A percentile compares a stretch with the other conserved stretches of the same genome.
Conservation (phyloP, 2,329 filamentous ascomycete species). For the Chaetomium sp. region DNA sequence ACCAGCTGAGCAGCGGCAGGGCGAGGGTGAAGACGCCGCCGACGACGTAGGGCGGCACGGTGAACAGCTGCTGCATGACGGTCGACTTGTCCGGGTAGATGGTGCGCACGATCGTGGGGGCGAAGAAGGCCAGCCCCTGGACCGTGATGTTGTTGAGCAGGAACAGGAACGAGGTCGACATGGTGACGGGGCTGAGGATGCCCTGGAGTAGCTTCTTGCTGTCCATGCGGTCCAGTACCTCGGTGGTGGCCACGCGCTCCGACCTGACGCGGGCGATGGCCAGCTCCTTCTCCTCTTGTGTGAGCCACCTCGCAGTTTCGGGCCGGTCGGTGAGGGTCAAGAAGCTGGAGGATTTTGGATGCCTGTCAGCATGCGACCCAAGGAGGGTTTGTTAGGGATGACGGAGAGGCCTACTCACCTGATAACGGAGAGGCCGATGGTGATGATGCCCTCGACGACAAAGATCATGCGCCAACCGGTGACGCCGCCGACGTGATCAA, state of each 20-base stretch:
- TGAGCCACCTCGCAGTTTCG: conserved; percentile 66
- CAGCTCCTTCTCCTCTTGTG: conserved; percentile 62
- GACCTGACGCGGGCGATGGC: conserved; percentile 62
- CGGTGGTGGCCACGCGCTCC: conserved; percentile 59
- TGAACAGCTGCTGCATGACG: conserved; percentile 66
- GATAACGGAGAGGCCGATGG: conserved; percentile 54
- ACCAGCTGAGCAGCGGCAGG: conserved; percentile 61
- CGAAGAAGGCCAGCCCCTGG: conserved; percentile 71
- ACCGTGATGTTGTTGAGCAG: conserved; percentile 71
- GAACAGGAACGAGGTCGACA: conserved; percentile 58
- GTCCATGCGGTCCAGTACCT: conserved; percentile 57
- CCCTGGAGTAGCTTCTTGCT: conserved; percentile 59
- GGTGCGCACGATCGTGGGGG: conserved; percentile 68
- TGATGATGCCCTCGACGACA: conserved; percentile 68
- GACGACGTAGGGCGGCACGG: conserved; percentile 69
- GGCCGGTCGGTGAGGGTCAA: conserved; percentile 67
- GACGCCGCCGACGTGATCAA: conserved; percentile 58
- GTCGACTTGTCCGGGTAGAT: conserved; percentile 64
- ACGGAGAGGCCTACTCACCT: not conserved
- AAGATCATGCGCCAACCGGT: conserved; percentile 71
- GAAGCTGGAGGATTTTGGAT: conserved; percentile 45
- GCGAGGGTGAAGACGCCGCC: conserved; percentile 64
- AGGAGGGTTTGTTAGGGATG: no score
- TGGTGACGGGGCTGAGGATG: conserved; percentile 62
- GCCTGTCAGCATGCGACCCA: not conserved